Evolutionary conservation across 1,139 yeast species (phyloP), one percentile per base, ranked within the genome.

Genomic region (Blastobotrys ciferrii): DNA sequence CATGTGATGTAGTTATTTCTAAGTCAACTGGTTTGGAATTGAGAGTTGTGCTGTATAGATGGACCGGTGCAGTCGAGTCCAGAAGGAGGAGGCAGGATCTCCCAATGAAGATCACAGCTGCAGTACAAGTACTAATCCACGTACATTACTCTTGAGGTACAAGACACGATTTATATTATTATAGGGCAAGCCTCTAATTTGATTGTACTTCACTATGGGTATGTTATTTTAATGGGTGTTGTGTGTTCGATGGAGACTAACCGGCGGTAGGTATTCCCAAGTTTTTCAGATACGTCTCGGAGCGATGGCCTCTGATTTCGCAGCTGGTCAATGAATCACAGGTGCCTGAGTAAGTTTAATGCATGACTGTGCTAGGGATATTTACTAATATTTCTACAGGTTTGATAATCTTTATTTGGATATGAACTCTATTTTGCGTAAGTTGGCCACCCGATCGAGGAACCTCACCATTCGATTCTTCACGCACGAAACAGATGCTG

Each of bases 271-370:
- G 98, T 76, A 91, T 92, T 67, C 98, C 98, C 50, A 91, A 92
- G 66, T 92, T 91, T 68, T 92, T 88, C 69, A 81, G 97, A 69
- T 92, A 88, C 74, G 89, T 92, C 73, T 88, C 98, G 47, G 98
- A 94, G 72, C 82, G 99, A 82, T 94, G 98, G 98, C 99, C 99
- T 32, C 76, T 86, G 74, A 89, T 92, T 58, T 84, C 95, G 12
- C 96, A 89, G 69, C 73, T 84, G 64, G 81, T 92, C 58, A 95
- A 87, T 61, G 95, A 86, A 48, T 76, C 78, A 52, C 89, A 87
- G 60, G 81, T 91, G 53, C 95, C 97, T 12, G 98, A 91, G 73
- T 67, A 61, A 25, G 69, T 57, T n/a, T 17, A 9, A 13, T 15
- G n/a, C 3, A 20, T 5, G 30, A 12, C 12, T 2, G 28, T 32